These are phyloP conservation scores for Bipolaris oryzae DNA, from an alignment of 2,329 filamentous ascomycete species.

Conservation along the genomic window DNA sequence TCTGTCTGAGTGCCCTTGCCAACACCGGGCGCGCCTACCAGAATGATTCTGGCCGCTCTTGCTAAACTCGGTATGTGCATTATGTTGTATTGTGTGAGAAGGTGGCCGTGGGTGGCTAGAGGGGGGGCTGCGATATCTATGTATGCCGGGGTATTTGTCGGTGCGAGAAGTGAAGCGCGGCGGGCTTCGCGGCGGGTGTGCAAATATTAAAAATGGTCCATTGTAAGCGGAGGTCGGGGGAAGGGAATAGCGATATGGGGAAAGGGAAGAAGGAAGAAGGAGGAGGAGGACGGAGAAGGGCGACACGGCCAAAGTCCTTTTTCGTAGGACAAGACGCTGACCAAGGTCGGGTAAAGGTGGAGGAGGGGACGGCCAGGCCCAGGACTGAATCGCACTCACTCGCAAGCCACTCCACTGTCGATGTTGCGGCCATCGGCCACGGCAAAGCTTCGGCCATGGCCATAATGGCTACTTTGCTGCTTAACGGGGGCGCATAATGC, in stretches of 20 bases:
- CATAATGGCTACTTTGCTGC: not conserved
- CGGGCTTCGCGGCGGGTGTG: slow-evolving; percentile 28
- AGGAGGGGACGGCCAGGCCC: slow-evolving; percentile 11
- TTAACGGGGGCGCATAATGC: not conserved
- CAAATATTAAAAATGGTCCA: slow-evolving; percentile 30
- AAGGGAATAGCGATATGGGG: not conserved
- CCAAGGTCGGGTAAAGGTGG: slow-evolving; percentile 11
- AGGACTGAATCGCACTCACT: slow-evolving; percentile 4
- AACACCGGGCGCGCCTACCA: slow-evolving; percentile 94
- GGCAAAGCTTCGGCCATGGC: slow-evolving; percentile 12
- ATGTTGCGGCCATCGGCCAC: slow-evolving; percentile 14
- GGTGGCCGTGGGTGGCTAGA: slow-evolving; percentile 2
- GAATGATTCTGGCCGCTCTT: slow-evolving; percentile 87
- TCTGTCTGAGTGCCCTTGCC: slow-evolving; percentile 97
- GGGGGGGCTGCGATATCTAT: slow-evolving; percentile 2
- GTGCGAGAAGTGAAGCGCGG: slow-evolving; percentile 31
- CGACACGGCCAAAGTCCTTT: slow-evolving; percentile 1
- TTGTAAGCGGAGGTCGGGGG: slow-evolving; percentile 6
- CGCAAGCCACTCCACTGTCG: slow-evolving; percentile 13
- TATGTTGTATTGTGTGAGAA: not conserved
- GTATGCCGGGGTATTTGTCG: slow-evolving; percentile 10
- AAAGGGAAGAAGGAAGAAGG: not conserved
- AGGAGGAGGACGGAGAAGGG: not conserved
- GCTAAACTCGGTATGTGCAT: slow-evolving; percentile 37
- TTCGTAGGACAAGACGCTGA: slow-evolving; percentile 1